Evolutionary conservation across 2,329 filamentous ascomycete genomes (phyloP), one percentile per base, ranked within the genome.

Genomic region (Immersiporthe knoxdaviesiana): DNA sequence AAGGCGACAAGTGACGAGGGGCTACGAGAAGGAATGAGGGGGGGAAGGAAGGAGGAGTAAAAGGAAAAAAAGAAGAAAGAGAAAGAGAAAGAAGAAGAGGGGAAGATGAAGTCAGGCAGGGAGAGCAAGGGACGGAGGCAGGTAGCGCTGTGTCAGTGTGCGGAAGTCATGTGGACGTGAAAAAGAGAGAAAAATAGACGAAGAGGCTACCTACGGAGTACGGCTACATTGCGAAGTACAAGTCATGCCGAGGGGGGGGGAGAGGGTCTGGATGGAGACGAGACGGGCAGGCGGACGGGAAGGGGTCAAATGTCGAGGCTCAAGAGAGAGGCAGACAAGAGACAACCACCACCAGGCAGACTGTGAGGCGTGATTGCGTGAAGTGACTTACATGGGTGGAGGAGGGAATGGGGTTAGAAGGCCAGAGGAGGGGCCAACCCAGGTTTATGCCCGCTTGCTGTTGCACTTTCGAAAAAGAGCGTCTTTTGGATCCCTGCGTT

Each of bases 121-220:
- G 59, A 44, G 59, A 62, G 52, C 35, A 50, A 60, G 24, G 44
- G 63, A 21, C 41, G 58, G 11, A 63, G 41, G 58, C 30, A 47
- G 59, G 56, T 59, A 47, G 61, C 47, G 63, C 50, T 63, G 66
- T 44, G 61, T 52, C 52, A 63, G 69, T 58, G 63, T 63, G 54
- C 59, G 44, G 35, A 54, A 68, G 63, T 70, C 69, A 66, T 70
- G 65, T 50, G 68, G 66, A 65, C 44, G 63, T 63, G 63, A 39
- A 39, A 39, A 39, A 35, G 35, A 35, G 8, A 35, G 16, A 44
- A 69, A 65, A 41, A 61, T 52, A 61, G 24, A 58, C 27, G 24
- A 44, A 47, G 44, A 44, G 56, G 60, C 27, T 32, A 21, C 32
- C 10, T 12, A 18, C 30, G 32, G 30, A 60, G 58, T 60, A 60